These are phyloP conservation scores for carrot (Daucus carota) DNA, from an alignment of 129 eudicot genomes.

Conservation along the genomic window DH1_v3.0 NC_030382.2:49416501-49417000, in stretches of 20 bases:
- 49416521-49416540: slow-evolving; percentile 38
- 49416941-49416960: slow-evolving; percentile 32
- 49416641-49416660: slow-evolving; percentile 38
- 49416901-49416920: slow-evolving; percentile 41
- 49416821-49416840: slow-evolving; percentile 61
- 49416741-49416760: slow-evolving; percentile 32
- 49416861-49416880: slow-evolving; percentile 67
- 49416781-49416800: slow-evolving; percentile 39
- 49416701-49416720: slow-evolving; percentile 45
- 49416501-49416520: slow-evolving; percentile 43
- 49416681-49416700: slow-evolving; percentile 40
- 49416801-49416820: slow-evolving; percentile 27
- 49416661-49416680: slow-evolving; percentile 25
- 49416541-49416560: slow-evolving; percentile 47
- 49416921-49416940: slow-evolving; percentile 48
- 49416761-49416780: slow-evolving; percentile 48
- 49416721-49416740: slow-evolving; percentile 31
- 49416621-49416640: slow-evolving; percentile 58
- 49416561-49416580: slow-evolving; percentile 61
- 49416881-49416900: slow-evolving; percentile 67
- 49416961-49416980: slow-evolving; percentile 47
- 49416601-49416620: slow-evolving; percentile 40
- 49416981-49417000: slow-evolving; percentile 45
- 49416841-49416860: slow-evolving; percentile 65
- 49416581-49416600: slow-evolving; percentile 54